Evolutionary conservation across 768 basidiomycete genomes (phyloP), one percentile per base, ranked within the genome.

Genomic region (Tricholoma sp.): DNA sequence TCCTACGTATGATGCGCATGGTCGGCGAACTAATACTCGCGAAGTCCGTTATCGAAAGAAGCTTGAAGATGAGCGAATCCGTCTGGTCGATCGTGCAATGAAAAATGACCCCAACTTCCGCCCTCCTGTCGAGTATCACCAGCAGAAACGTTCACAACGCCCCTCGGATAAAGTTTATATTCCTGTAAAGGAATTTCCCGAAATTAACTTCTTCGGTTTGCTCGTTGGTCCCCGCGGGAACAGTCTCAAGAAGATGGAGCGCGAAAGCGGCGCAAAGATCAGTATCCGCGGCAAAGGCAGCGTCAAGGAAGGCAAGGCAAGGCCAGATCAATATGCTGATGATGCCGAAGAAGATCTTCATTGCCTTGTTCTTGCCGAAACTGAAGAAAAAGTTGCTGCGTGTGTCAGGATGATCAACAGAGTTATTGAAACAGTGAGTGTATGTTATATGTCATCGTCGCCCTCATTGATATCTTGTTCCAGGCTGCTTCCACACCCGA

Each of bases 291-390:
- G 97, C 55, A 98, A 98, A 74, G 97, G 97, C 39, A 94, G 91
- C 69, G 94, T 98, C 41, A 99, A 99, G 74, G 97, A 98, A 74
- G 97, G 97, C 58, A 99, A 99, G 74, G 91, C 92, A 44, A 80
- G 95, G 61, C 91, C 93, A 52, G 95, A 96, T 71, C 91, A 91
- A 66, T 95, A 82, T 67, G 92, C 94, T 13, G 94, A 94, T 65
- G 97, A 99, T 70, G 94, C 94, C 65, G 95, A 98, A 72, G 97
- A 99, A 74, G 97, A 98, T 73, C 83, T 99, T 58, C 97, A 99
- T 72, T 98, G 97, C 77, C 85, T 98, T 55, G 88, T 99, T 68
- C 88, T 91, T 70, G 95, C 84, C 69, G 97, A 99, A 55, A 76
- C 86, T 47, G 90, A 95, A 54, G 94, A 94, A 39, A 96, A 96